Evolutionary conservation across 1,284 basidiomycete species (phyloP), one percentile per base, ranked within the genome.

Genomic region (Boletus mariae): DNA sequence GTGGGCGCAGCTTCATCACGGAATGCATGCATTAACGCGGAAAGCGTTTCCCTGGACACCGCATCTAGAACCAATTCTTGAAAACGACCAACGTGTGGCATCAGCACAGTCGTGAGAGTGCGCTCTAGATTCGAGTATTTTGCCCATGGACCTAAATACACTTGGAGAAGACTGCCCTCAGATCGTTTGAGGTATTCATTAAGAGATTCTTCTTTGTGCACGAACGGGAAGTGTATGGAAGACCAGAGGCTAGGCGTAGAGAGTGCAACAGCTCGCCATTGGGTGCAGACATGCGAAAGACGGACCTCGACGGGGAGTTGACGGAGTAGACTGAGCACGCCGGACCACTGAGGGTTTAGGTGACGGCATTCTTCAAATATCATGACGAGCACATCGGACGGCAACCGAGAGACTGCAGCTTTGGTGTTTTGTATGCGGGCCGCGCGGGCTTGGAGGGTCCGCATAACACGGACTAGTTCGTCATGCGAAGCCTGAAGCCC

Each of bases 141-240:
- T 49, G 59, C 67, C 66, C 69, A 70, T 45, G 66, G 66, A 13
- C 66, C 66, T 5, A 68, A 28, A 58, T 70, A 69, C n/a, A 68
- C 59, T 5, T 65, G 59, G 15, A 68, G 64, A 49, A 69, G 57
- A 28, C 63, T 63, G 7, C 66, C 61, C 25, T 64, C 57, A 23
- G 68, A 71, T 57, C 66, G 65, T 38, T 47, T 67, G 52, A 67
- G 65, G 51, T 67, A 67, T 50, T 69, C 66, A 17, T 45, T 20
- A 25, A 67, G 54, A 0, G 69, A 62, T 11, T 57, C 66, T 45
- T 71, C 65, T 44, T 57, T 69, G 50, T 61, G 65, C 37, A 68
- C 67, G 41, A 67, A 71, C 3, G 65, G 66, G 51, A 64, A 70
- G 29, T 56, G 66, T 54, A 67, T 60, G 12, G 61, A 60, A 6